A percentile compares a stretch with the other conserved stretches of the same genome.
Evolutionary conservation across 2,329 filamentous ascomycete genomes (phyloP).

Genomic region (Phialemonium atrogriseum): DNA sequence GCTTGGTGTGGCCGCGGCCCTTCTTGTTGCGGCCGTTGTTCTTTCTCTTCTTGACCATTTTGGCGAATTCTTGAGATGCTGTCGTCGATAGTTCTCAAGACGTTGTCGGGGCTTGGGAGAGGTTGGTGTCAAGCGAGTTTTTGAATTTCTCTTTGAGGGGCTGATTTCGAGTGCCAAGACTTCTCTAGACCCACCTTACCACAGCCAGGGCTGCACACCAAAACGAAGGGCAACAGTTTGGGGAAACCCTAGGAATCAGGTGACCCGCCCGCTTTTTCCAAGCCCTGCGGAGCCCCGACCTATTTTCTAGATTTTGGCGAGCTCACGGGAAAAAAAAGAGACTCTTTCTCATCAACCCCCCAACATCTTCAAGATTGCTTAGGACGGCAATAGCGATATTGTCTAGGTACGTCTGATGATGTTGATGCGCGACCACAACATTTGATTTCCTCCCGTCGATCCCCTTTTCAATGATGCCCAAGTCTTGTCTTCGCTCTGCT

Average conservation of each 20-base stretch:
- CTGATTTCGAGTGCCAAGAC: too few species aligned
- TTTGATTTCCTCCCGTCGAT: constrained; percentile 15
- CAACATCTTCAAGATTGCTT: constrained; percentile 51
- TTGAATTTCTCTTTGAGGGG: too few species aligned
- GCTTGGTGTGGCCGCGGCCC: constrained; percentile 97
- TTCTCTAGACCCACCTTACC: too few species aligned
- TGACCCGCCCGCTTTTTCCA: too few species aligned
- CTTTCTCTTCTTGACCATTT: constrained; percentile 67
- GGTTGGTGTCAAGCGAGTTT: too few species aligned
- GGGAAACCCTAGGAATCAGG: too few species aligned
- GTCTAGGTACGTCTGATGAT: constrained; percentile 56
- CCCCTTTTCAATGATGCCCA: constrained; percentile 20
- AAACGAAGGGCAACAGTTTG: too few species aligned
- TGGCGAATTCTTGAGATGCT: constrained; percentile 46
- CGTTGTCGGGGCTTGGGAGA: constrained; percentile 12
- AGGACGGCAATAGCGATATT: constrained; percentile 55
- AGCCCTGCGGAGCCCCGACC: too few species aligned
- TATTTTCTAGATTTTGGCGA: not conserved
- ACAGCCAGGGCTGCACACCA: too few species aligned
- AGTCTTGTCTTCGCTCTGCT: constrained; percentile 12
- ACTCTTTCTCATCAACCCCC: constrained; percentile 22
- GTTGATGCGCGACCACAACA: constrained; percentile 21
- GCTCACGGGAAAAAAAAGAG: constrained; percentile 5
- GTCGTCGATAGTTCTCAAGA: constrained; percentile 17
- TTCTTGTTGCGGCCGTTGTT: constrained; percentile 29